Evolutionary conservation across 148 eudicot species (phyloP).

Genomic region (Fagopyrum homotropicum): DNA sequence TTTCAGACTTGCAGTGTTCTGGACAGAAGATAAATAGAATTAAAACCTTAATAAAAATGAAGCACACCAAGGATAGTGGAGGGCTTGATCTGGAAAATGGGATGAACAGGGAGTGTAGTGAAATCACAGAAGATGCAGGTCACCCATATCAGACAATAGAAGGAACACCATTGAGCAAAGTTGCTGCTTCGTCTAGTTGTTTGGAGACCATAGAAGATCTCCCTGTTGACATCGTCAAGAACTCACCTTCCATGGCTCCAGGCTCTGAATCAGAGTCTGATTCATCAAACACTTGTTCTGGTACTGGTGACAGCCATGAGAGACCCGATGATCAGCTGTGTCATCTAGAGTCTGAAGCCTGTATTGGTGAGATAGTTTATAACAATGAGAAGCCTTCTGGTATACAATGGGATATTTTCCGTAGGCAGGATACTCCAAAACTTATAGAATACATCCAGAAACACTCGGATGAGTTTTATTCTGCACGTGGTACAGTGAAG

Average conservation of each 20-base stretch:
- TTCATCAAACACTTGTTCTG: constrained; percentile 56
- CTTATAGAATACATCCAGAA: constrained; percentile 60
- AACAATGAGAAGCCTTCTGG: constrained; percentile 31
- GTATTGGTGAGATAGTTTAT: constrained; percentile 13
- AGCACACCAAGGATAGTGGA: constrained; percentile 28
- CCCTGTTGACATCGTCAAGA: constrained; percentile 13
- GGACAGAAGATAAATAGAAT: constrained; percentile 45
- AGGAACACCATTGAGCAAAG: constrained; percentile 24
- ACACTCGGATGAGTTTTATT: constrained; percentile 45
- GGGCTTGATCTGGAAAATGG: constrained; percentile 25
- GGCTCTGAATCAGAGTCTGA: constrained; percentile 59
- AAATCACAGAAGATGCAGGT: constrained; percentile 51
- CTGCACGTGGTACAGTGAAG: constrained; percentile 24
- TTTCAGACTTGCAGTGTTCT: constrained; percentile 48
- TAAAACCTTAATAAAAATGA: constrained; percentile 38
- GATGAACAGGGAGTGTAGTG: constrained; percentile 39
- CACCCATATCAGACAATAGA: constrained; percentile 30
- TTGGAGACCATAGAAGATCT: constrained; percentile 25
- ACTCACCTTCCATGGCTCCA: constrained; percentile 29
- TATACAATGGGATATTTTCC: constrained; percentile 86
- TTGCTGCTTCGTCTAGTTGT: constrained; percentile 26
- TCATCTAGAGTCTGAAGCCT: constrained; percentile 27
- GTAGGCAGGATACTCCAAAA: constrained; percentile 75
- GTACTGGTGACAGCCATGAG: constrained; percentile 36
- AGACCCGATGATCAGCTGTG: constrained; percentile 37